Evolutionary conservation across 768 basidiomycete species (phyloP).

Genomic region (Kwoniella dejecticola): DNA sequence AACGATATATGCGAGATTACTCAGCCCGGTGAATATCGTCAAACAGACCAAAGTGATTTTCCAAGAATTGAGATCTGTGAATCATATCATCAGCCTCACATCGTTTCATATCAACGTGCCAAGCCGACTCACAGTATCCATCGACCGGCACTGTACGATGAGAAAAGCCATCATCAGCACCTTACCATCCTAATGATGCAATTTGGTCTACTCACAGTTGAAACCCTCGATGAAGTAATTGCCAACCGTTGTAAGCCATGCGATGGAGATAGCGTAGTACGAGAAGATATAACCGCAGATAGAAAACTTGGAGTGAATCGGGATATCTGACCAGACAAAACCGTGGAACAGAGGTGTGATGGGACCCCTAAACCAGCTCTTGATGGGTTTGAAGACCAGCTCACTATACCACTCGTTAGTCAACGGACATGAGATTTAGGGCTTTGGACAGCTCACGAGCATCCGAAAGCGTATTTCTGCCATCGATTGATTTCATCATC

Average conservation of each 20-base stretch:
- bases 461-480: conserved; percentile 66
- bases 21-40: conserved; percentile 66
- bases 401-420: conserved; percentile 42
- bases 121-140: conserved; percentile 68
- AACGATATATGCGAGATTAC: conserved; percentile 63
- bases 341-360: conserved; percentile 62
- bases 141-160: conserved; percentile 62
- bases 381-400: conserved; percentile 81
- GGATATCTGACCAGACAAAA: conserved; percentile 58
- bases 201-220: conserved; percentile 29
- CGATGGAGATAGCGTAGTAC: conserved; percentile 62
- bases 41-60: conserved; percentile 75
- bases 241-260: conserved; percentile 65
- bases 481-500: conserved; percentile 90
- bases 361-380: conserved; percentile 78
- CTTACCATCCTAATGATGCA: too few species aligned
- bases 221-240: conserved; percentile 73
- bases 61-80: conserved; percentile 29
- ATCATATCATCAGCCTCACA: background rate
- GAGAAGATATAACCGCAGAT: conserved; percentile 62
- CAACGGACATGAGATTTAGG: background rate
- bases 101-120: background rate
- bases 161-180: too few species aligned
- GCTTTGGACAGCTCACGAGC: conserved; percentile 34
- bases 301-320: conserved; percentile 62